Conservation (phyloP, 169 alveolate species). For the Plasmodium cynomolgi region DNA sequence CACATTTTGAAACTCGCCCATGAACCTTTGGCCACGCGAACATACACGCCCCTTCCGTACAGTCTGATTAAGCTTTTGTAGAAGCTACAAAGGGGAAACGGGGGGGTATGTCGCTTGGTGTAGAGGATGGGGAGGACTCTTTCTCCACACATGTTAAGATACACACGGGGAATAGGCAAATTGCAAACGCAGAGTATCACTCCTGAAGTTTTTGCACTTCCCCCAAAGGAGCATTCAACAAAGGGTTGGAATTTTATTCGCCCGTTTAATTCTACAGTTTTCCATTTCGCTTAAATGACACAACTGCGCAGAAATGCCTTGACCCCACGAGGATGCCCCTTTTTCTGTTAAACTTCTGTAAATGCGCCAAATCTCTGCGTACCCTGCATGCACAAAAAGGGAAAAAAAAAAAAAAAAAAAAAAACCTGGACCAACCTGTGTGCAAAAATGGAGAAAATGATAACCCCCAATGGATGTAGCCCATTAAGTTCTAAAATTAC, state of each 20-base stretch:
- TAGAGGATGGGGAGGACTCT: not conserved
- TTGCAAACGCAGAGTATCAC: not conserved
- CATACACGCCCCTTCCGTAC: not conserved
- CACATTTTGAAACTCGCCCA: not conserved
- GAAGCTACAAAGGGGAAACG: not conserved
- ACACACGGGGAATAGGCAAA: not conserved
- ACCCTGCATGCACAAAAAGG: not conserved
- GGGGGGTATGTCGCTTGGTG: not conserved
- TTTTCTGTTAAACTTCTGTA: not conserved
- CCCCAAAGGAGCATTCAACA: not conserved
- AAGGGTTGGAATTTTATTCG: not conserved
- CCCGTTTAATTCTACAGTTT: not conserved
- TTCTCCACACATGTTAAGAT: not conserved
- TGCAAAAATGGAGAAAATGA: not conserved
- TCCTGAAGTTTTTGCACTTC: too few species aligned
- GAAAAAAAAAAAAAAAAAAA: not conserved
- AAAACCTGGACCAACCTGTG: not conserved
- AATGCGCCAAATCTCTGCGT: not conserved
- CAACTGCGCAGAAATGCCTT: not conserved
- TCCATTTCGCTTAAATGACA: not conserved
- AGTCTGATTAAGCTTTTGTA: not conserved
- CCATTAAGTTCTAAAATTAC: not conserved
- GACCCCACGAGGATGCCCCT: not conserved
- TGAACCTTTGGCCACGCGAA: not conserved
- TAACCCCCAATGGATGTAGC: not conserved